Percentiles rank a stretch among this genome's conserved stretches.
Conservation (phyloP, 1,284 basidiomycete species). For the Sanghuangporus baumii region DNA sequence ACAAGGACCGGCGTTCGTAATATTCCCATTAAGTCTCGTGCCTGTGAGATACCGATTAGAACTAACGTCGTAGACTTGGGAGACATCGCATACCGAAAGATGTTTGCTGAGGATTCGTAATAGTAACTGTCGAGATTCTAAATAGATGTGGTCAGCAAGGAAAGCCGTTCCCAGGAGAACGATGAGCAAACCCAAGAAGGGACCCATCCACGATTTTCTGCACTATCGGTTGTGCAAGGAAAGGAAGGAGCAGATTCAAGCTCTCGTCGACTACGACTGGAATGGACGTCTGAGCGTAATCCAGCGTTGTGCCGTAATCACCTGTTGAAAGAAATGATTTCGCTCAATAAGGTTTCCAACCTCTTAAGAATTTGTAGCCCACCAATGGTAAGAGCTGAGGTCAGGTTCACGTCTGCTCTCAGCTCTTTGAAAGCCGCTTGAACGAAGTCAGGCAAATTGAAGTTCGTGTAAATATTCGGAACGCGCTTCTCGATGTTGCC, state of each 20-base stretch:
- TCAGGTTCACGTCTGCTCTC: slow-evolving; percentile 55
- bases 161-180: not conserved
- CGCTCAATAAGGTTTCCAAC: not conserved
- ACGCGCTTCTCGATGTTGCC: slow-evolving; percentile 16
- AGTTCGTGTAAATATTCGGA: slow-evolving; percentile 42
- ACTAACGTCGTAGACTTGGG: slow-evolving; percentile 5
- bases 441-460: slow-evolving; percentile 64
- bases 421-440: slow-evolving; percentile 62
- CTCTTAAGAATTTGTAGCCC: not conserved
- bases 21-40: slow-evolving; percentile 56
- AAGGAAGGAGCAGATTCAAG: slow-evolving; percentile 61
- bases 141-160: not conserved
- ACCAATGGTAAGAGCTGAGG: slow-evolving; percentile 57
- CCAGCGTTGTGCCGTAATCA: slow-evolving; percentile 57
- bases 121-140: slow-evolving; percentile 55
- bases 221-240: slow-evolving; percentile 76
- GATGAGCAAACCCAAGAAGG: slow-evolving; percentile 42
- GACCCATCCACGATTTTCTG: slow-evolving; percentile 66
- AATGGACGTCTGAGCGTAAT: slow-evolving; percentile 55
- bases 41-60: slow-evolving; percentile 27
- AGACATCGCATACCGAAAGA: slow-evolving; percentile 44
- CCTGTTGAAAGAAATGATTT: slow-evolving; percentile 31
- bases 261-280: slow-evolving; percentile 58
- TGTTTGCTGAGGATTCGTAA: slow-evolving; percentile 49
- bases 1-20: slow-evolving; percentile 76